Conservation (phyloP, 495 filamentous ascomycete genomes). For the Hyaloscypha finlandica region DNA sequence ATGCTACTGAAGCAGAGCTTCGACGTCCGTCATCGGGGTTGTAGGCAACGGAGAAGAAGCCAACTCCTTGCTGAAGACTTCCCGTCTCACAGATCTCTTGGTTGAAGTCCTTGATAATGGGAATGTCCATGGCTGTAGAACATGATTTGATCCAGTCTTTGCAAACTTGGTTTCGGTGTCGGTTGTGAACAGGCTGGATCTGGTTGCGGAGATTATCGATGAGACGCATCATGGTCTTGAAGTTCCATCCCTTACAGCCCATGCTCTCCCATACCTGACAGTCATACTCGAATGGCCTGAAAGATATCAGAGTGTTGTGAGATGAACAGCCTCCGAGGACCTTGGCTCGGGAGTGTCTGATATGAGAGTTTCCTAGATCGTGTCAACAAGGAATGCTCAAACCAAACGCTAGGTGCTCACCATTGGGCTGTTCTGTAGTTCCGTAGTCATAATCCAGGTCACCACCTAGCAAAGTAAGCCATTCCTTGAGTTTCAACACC, state of each 20-base stretch:
- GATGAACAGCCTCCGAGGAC: conserved; percentile 84
- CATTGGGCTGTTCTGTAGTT: conserved; percentile 81
- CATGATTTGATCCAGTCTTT: conserved; percentile 80
- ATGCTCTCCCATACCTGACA: conserved; percentile 69
- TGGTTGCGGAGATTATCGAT: conserved; percentile 77
- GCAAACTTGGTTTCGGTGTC: conserved; percentile 80
- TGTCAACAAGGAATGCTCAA: conserved; percentile 25
- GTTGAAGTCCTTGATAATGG: conserved; percentile 80
- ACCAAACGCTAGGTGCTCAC: conserved; percentile 42
- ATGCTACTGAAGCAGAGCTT: conserved; percentile 80
- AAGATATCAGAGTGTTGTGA: conserved; percentile 86
- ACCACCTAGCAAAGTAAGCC: conserved; percentile 75
- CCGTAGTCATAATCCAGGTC: conserved; percentile 85
- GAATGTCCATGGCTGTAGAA: conserved; percentile 70
- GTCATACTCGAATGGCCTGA: conserved; percentile 81
- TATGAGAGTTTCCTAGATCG: conserved; percentile 70
- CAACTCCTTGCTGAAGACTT: conserved; percentile 68
- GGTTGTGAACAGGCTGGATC: conserved; percentile 74
- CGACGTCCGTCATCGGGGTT: conserved; percentile 78
- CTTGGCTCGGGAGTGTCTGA: conserved; percentile 82
- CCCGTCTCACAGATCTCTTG: conserved; percentile 68
- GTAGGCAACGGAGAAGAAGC: conserved; percentile 84
- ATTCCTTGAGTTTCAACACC: conserved; percentile 73
- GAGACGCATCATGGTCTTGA: conserved; percentile 73
- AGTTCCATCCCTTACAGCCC: conserved; percentile 77